phyloP scores from a whole-genome alignment of 2,329 filamentous ascomycete species.

The Beauveria medogensis region DNA sequence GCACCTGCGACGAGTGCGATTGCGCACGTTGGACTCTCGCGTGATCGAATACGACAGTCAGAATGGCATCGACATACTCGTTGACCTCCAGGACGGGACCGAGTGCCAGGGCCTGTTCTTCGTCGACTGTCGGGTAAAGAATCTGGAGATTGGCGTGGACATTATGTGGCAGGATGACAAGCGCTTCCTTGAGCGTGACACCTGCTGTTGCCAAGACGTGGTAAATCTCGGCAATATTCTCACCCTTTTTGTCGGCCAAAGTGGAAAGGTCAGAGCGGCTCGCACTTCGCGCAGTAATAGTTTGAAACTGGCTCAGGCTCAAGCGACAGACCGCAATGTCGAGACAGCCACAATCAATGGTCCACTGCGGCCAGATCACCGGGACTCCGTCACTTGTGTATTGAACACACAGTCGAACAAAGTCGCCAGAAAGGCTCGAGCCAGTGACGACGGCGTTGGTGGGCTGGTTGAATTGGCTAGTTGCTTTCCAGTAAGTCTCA shows the following conservation, averaged over 20 bases:
- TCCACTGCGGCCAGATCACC: conserved; percentile 82
- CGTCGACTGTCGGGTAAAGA: conserved; percentile 69
- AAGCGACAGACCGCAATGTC: conserved; percentile 77
- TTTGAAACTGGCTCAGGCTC: conserved; percentile 63
- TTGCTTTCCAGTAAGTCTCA: conserved; percentile 98
- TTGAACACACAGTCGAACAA: conserved; percentile 85
- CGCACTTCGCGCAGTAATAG: conserved; percentile 36
- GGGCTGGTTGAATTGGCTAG: conserved; percentile 74
- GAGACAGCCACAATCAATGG: conserved; percentile 64
- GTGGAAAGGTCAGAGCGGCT: conserved; percentile 35
- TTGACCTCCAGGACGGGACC: conserved; percentile 79
- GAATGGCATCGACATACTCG: conserved; percentile 71
- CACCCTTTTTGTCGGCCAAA: conserved; percentile 38
- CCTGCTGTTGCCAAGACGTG: conserved; percentile 66
- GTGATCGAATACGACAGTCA: conserved; percentile 85
- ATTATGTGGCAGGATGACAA: conserved; percentile 64
- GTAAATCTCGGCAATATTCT: conserved; percentile 59
- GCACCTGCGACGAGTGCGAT: conserved; percentile 53
- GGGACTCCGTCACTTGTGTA: conserved; percentile 81
- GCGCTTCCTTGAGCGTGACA: conserved; percentile 68
- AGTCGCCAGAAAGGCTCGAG: conserved; percentile 92
- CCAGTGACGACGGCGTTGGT: conserved; percentile 86
- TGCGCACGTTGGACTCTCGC: conserved; percentile 59
- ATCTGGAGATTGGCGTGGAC: conserved; percentile 91
- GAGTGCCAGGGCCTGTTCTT: conserved; percentile 63